These are phyloP conservation scores for Colletotrichum ledebouriae DNA, from an alignment of 2,329 filamentous ascomycete species.

Conservation along the genomic window DNA sequence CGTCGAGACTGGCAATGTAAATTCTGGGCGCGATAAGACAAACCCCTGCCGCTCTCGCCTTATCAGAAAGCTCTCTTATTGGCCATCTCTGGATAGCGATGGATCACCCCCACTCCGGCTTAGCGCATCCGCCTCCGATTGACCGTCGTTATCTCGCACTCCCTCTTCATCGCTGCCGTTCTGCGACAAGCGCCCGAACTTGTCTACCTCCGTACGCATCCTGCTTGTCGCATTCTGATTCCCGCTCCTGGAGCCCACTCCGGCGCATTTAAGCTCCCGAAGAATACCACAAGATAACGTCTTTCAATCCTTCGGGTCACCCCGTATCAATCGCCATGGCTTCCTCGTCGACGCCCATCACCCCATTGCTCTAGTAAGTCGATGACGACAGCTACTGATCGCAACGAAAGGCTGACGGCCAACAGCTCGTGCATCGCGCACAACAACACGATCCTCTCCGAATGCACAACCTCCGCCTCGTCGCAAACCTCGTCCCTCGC, in stretches of 20 bases:
- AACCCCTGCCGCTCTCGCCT: slow-evolving; percentile 5
- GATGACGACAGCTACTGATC: not conserved
- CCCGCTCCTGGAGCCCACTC: slow-evolving; percentile 12
- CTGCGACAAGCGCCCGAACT: slow-evolving; percentile 37
- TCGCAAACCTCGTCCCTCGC: slow-evolving; percentile 89
- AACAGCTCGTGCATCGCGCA: slow-evolving; percentile 91
- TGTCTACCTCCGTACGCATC: slow-evolving; percentile 28
- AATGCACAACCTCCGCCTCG: slow-evolving; percentile 89
- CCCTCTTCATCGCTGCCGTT: slow-evolving; percentile 10
- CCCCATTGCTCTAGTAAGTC: slow-evolving; percentile 80
- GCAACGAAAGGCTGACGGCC: slow-evolving; percentile 38
- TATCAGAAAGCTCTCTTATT: slow-evolving; percentile 25
- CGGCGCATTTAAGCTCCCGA: not conserved
- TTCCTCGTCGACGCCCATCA: slow-evolving; percentile 76
- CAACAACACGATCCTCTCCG: slow-evolving; percentile 90
- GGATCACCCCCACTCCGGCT: slow-evolving; percentile 28
- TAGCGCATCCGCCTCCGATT: slow-evolving; percentile 39
- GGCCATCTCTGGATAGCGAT: not conserved
- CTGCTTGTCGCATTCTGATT: slow-evolving; percentile 16
- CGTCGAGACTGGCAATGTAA: slow-evolving; percentile 14
- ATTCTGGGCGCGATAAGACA: slow-evolving; percentile 41
- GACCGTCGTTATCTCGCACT: slow-evolving; percentile 42
- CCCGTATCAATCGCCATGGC: slow-evolving; percentile 66
- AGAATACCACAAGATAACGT: slow-evolving; percentile 27
- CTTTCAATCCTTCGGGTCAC: slow-evolving; percentile 7